phyloP scores from a whole-genome alignment of 495 filamentous ascomycete species.

The Daldinia decipiens region DNA sequence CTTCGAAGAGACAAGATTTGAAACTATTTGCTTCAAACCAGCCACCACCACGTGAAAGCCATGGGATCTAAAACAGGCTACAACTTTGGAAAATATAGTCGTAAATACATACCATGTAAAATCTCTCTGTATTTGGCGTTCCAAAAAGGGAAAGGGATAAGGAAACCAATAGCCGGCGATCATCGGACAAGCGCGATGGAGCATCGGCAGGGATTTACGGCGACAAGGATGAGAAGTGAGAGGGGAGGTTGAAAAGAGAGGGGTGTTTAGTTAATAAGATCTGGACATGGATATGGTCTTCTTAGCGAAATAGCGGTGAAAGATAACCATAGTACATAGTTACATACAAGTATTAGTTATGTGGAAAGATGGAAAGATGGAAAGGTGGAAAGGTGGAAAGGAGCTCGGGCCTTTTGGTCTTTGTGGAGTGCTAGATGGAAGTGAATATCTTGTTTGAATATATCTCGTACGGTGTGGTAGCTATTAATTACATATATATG shows the following conservation, averaged over 20 bases:
- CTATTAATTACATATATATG: conserved; percentile 33
- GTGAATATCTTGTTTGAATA: conserved; percentile 1
- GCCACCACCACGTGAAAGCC: conserved; percentile 43
- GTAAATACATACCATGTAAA: no score
- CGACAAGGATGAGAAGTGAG: conserved; percentile 33
- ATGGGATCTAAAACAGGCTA: conserved; percentile 27
- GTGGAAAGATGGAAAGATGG: conserved; percentile 15
- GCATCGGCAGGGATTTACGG: conserved; percentile 42
- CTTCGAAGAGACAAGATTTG: conserved; percentile 32
- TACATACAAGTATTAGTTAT: neutral
- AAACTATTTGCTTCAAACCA: conserved; percentile 40
- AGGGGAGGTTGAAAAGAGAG: conserved; percentile 30
- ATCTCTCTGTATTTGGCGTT: conserved; percentile 31
- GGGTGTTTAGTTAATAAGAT: conserved; percentile 46
- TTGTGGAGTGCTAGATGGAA: conserved; percentile 30
- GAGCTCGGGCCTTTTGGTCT: conserved; percentile 45
- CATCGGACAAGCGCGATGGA: conserved; percentile 49
- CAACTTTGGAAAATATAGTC: conserved; percentile 20
- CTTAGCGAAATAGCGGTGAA: conserved; percentile 51
- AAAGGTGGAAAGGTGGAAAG: conserved; percentile 21
- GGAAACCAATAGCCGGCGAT: conserved; percentile 48
- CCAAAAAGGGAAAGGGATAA: conserved; percentile 44
- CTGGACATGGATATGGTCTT: conserved; percentile 39
- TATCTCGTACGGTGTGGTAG: conserved; percentile 40
- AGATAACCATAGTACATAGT: conserved; percentile 13